phyloP scores from a whole-genome alignment of 176 grass and related monocot genomes.

The Phyllostachys edulis region DNA sequence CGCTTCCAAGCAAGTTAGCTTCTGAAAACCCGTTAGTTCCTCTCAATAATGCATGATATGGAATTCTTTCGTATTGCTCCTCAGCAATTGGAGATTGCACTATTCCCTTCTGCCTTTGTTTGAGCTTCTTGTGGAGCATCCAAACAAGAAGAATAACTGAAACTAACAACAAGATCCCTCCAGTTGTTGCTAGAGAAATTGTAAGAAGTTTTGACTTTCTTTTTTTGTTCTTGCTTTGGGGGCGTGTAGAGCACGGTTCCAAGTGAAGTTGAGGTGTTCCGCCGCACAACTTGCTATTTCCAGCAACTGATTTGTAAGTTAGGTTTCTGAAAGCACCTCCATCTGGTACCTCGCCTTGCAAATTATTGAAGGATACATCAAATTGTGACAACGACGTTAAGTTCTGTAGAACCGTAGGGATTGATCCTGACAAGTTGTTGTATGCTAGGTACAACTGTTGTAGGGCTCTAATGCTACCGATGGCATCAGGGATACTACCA shows the following conservation, averaged over 20 bases:
- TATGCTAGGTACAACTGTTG: conserved; percentile 19
- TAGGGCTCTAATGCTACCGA: not conserved
- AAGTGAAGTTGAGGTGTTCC: conserved; percentile 30
- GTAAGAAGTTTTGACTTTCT: not conserved
- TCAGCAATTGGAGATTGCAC: not conserved
- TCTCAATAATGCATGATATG: not conserved
- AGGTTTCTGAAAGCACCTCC: conserved; percentile 34
- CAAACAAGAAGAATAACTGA: not conserved
- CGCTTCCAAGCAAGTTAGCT: conserved; percentile 11
- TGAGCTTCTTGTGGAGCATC: not conserved
- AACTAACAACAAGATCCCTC: not conserved
- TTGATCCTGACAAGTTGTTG: conserved; percentile 28
- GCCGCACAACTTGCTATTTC: conserved; percentile 35
- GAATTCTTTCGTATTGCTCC: not conserved
- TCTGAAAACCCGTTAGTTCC: conserved; percentile 29
- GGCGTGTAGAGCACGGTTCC: not conserved
- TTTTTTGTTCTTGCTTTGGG: not conserved
- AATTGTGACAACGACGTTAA: not conserved
- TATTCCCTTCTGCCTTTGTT: not conserved
- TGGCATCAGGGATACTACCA: conserved; percentile 1
- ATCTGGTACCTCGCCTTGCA: conserved; percentile 35
- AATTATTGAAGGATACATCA: conserved; percentile 40
- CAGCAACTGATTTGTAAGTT: not conserved
- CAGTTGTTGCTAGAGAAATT: not conserved
- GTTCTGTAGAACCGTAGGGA: conserved; percentile 18